phyloP scores from a whole-genome alignment of 495 filamentous ascomycete genomes.

The Xylona heveae region DNA sequence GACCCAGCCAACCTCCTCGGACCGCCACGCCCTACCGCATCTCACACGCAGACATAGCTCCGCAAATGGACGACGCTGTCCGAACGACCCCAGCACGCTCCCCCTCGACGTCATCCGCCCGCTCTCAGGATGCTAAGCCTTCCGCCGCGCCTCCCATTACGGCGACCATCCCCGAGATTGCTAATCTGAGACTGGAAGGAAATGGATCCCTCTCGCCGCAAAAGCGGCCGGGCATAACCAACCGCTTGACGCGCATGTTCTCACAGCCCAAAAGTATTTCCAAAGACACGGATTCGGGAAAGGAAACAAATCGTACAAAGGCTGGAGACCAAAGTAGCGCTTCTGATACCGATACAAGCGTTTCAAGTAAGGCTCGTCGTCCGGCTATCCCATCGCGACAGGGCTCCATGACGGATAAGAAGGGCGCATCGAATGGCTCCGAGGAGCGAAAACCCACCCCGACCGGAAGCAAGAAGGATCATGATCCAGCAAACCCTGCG shows the following conservation, averaged over 20 bases:
- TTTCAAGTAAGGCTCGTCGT: neutral
- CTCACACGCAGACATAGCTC: too few relatives aligned
- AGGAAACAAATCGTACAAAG: neutral
- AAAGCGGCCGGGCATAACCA: conserved; percentile 30
- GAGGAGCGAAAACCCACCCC: conserved; percentile 3
- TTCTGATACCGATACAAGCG: conserved; percentile 11
- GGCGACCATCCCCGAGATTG: conserved; percentile 5
- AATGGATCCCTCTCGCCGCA: too few relatives aligned
- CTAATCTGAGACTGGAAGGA: conserved; percentile 8
- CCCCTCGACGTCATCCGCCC: conserved; percentile 1
- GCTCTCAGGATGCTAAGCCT: neutral
- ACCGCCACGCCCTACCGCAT: too few relatives aligned
- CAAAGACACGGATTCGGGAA: conserved; percentile 3
- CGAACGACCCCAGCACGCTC: neutral
- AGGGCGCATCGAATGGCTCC: neutral
- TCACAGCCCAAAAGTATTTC: conserved; percentile 10
- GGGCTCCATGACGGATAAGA: neutral
- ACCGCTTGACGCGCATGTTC: conserved; percentile 41
- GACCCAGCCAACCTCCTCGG: too few relatives aligned
- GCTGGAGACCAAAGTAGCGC: conserved; percentile 7
- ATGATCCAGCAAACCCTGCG: conserved; percentile 12
- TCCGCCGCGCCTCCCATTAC: neutral
- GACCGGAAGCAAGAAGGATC: conserved; percentile 9
- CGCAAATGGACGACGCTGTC: too few relatives aligned
- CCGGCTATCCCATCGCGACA: neutral